Conservation (phyloP, 768 basidiomycete species). For the Gelatoporia subvermispora region DNA sequence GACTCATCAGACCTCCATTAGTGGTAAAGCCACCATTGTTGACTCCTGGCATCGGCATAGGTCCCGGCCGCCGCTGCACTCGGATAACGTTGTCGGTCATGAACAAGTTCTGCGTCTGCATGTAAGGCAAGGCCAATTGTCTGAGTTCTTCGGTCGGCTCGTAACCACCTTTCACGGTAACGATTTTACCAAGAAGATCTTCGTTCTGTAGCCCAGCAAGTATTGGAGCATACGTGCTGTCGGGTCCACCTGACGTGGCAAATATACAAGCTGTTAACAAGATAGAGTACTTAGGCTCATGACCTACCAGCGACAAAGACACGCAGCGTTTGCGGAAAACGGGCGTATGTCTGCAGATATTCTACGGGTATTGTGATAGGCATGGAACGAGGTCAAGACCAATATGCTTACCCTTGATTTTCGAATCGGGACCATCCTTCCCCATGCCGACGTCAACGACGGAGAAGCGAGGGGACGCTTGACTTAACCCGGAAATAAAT, state of each 20-base stretch:
- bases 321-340: slow-evolving; percentile 69
- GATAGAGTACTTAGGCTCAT: slow-evolving; percentile 16
- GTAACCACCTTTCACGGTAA: slow-evolving; percentile 49
- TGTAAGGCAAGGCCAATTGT: slow-evolving; percentile 45
- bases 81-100: slow-evolving; percentile 34
- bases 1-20: slow-evolving; percentile 62
- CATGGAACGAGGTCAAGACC: neutral
- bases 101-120: slow-evolving; percentile 50
- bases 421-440: slow-evolving; percentile 57
- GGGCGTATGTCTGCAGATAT: slow-evolving; percentile 63
- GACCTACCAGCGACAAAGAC: slow-evolving; percentile 76
- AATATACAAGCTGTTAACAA: slow-evolving; percentile 3
- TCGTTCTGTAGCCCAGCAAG: slow-evolving; percentile 55
- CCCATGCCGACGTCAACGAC: slow-evolving; percentile 65
- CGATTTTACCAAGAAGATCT: slow-evolving; percentile 61
- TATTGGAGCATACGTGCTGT: slow-evolving; percentile 50
- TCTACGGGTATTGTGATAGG: slow-evolving; percentile 34
- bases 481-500: slow-evolving; percentile 61
- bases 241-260: slow-evolving; percentile 44
- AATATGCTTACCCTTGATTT: slow-evolving; percentile 58
- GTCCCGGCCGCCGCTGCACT: slow-evolving; percentile 43
- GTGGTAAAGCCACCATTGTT: slow-evolving; percentile 33
- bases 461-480: slow-evolving; percentile 66
- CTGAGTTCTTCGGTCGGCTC: slow-evolving; percentile 39
- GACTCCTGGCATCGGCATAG: slow-evolving; percentile 34